Evolutionary conservation across 345 rosid genomes (phyloP), one percentile per base, ranked within the genome.

Genomic region (Mercurialis annua): DNA sequence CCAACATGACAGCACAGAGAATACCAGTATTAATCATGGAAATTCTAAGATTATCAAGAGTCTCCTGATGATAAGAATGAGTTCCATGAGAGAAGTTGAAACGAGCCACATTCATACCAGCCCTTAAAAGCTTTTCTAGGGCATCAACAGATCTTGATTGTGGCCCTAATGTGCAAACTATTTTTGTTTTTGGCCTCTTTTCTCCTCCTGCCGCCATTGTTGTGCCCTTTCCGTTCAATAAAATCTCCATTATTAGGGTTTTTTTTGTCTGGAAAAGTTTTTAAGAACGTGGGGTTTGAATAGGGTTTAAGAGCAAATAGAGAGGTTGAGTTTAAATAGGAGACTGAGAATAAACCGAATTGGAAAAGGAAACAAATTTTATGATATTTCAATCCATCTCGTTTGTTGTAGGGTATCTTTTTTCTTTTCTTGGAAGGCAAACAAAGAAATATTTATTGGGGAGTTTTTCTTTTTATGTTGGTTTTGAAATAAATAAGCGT

Each of bases 1-100:
- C 97, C 76, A 93, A 87, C 98, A 93, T 93, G 68, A 93, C 96
- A 70, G 98, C 96, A 68, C 97, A 90, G 56, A 89, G 94, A 62
- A 87, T 86, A 10, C 97, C 94, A 69, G 95, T 93, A 66, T 83
- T 93, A 71, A 68, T 70, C 98, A 91, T 93, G 79, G 92, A 97
- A 57, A 81, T 74, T 42, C 81, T 84, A 63, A 93, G 97, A 66
- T 93, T 90, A 55, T 90, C 86, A 64, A 93, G 92, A 38, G 98
- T 93, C 80, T 90, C 94, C 58, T 86, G 96, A 49, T 93, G 98
- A 52, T 93, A 93, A 17, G 73, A 84, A 64, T 93, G 97, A 66
- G 97, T 87, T 74, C 98, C 97, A 67, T 93, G 98, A 2, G 98
- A 93, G 80, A 93, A 93, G 81, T 93, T 93, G 66, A 76, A 76